phyloP scores from a whole-genome alignment of 176 grass and related monocot species.

The Musa acuminata region DNA sequence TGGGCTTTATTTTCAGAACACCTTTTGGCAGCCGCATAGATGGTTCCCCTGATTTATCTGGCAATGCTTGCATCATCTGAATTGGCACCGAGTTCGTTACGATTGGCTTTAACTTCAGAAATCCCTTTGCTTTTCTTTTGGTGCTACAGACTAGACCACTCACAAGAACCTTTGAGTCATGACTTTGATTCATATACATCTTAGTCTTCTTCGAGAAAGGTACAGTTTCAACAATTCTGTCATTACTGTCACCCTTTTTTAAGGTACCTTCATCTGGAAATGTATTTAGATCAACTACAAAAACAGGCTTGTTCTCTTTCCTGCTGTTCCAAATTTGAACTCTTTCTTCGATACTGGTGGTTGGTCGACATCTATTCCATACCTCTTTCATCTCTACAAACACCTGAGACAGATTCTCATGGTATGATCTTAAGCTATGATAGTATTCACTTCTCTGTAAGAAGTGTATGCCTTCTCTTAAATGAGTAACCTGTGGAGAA shows the following conservation, averaged over 20 bases:
- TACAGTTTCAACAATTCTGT: too few relatives aligned
- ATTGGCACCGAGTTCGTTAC: slow-evolving; percentile 28
- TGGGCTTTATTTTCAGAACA: slow-evolving; percentile 55
- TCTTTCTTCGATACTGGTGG: slow-evolving; percentile 26
- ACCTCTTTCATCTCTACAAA: slow-evolving; percentile 40
- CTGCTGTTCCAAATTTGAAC: slow-evolving; percentile 35
- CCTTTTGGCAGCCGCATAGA: slow-evolving; percentile 38
- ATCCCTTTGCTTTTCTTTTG: slow-evolving; percentile 34
- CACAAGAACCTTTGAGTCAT: slow-evolving; percentile 12
- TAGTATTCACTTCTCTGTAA: slow-evolving; percentile 57
- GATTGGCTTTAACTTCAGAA: slow-evolving; percentile 27
- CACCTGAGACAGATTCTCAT: slow-evolving; percentile 39
- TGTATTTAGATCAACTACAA: slow-evolving; percentile 35
- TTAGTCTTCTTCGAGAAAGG: slow-evolving; percentile 30
- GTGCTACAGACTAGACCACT: slow-evolving; percentile 5
- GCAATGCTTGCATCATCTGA: slow-evolving; percentile 16
- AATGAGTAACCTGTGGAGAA: slow-evolving; percentile 54
- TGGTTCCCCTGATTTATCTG: slow-evolving; percentile 11
- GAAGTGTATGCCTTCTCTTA: slow-evolving; percentile 40
- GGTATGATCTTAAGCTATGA: slow-evolving; percentile 53
- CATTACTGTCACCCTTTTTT: slow-evolving; percentile 6
- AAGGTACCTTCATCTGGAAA: slow-evolving; percentile 35
- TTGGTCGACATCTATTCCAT: slow-evolving; percentile 26
- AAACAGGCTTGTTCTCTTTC: slow-evolving; percentile 25
- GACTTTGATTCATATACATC: slow-evolving; percentile 18